Base-by-base conservation (phyloP, 176 grass and related monocot species). In the Musa troglodytarum region DNA sequence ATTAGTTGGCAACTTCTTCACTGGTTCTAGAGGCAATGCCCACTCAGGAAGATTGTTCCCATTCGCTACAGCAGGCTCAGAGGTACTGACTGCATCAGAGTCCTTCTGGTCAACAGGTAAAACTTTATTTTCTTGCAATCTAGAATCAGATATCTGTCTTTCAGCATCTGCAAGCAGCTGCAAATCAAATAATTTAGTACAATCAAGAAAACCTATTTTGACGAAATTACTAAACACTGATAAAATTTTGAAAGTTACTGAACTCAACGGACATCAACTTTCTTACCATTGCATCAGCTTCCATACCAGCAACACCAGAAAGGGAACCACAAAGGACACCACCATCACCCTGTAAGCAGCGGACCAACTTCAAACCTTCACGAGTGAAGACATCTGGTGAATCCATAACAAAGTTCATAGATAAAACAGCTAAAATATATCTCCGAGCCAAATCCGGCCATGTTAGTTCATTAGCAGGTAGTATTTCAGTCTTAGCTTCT, bases 1-100 rank as follows among this genome's bases (percentile, higher is more conserved):
- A 89, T 98, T 98, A 65, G 95, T 98, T n/a, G 95, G 95, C 54
- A 98, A 80, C 82, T 98, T 98, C 82, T 82, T 88, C 74, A 98
- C 95, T 68, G 90, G 88, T 78, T 98, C 95, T 73, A 98, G 55
- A 65, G 88, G 85, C 77, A 91, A 81, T 78, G 91, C 95, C 95
- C 95, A 98, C 79, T 91, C 86, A 69, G 95, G 95, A 75, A 98
- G 78, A 43, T 64, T 80, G 28, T 84, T 87, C 62, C 65, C 74
- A 80, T 91, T 79, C 83, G 69, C 58, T 81, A 71, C 54, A 80
- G 69, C 78, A 52, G 87, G 80, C 52, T 82, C 88, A 51, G 88
- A 85, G 52, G 82, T 78, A 81, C 54, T 76, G 75, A 76, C 81
- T 75, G 53, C 71, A 63, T 88, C 88, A 80, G 86, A 76, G 71